Conservation (phyloP, 768 basidiomycete species). For the Hericium erinaceus region DNA sequence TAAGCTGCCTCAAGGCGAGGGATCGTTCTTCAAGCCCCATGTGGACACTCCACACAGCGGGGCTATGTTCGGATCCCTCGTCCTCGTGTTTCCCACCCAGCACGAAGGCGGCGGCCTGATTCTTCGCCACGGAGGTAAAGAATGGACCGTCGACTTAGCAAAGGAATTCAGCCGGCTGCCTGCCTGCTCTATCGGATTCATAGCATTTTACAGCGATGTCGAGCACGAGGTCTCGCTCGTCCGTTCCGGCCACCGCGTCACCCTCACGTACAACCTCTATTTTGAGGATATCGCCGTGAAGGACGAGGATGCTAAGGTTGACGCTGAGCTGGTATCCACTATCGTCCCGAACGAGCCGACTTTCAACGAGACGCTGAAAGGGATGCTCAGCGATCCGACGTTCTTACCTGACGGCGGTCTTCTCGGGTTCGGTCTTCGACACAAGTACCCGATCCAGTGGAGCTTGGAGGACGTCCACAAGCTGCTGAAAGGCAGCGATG, state of each 20-base stretch:
- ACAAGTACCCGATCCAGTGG: slow-evolving; percentile 24
- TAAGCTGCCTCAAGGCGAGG: slow-evolving; percentile 10
- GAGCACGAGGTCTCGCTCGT: slow-evolving; percentile 32
- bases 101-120: slow-evolving; percentile 24
- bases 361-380: neutral
- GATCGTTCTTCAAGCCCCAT: slow-evolving; percentile 31
- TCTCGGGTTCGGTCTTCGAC: slow-evolving; percentile 27
- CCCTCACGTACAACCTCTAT: slow-evolving; percentile 34
- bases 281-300: neutral
- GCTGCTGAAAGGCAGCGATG: slow-evolving; percentile 16
- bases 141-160: slow-evolving; percentile 5
- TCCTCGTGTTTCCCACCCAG: slow-evolving; percentile 7
- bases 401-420: slow-evolving; percentile 26
- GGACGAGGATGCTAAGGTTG: neutral
- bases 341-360: neutral
- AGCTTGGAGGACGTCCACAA: neutral
- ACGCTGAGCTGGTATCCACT: no score
- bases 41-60: slow-evolving; percentile 39
- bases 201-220: slow-evolving; percentile 30
- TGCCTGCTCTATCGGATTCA: slow-evolving; percentile 12
- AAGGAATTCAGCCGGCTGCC: neutral
- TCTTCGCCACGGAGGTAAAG: slow-evolving; percentile 27
- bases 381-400: slow-evolving; percentile 7
- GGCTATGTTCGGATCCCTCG: slow-evolving; percentile 23
- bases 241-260: slow-evolving; percentile 29